These are phyloP conservation scores for Colletotrichum plurivorum DNA, from an alignment of 2,329 filamentous ascomycete species.

Conservation along the genomic window DNA sequence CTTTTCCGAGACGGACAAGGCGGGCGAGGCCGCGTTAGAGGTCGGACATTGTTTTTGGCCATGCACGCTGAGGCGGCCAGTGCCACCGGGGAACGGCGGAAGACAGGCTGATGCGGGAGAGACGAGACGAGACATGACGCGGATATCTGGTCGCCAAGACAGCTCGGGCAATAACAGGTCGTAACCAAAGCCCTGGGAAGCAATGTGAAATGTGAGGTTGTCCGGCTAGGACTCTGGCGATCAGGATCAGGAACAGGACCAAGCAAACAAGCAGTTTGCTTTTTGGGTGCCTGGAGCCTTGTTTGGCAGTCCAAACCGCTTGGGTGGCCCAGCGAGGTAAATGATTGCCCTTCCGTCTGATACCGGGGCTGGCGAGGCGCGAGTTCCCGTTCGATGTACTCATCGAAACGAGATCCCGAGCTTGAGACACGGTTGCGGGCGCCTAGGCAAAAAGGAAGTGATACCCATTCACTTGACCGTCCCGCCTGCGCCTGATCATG, in stretches of 20 bases:
- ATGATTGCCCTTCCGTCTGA: neutral
- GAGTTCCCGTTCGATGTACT: constrained; percentile 13
- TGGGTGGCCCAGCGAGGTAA: neutral
- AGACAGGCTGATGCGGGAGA: constrained; percentile 28
- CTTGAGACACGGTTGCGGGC: constrained; percentile 33
- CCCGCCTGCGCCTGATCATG: constrained; percentile 37
- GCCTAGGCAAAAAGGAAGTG: constrained; percentile 20
- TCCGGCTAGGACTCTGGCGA: constrained; percentile 1
- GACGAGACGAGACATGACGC: constrained; percentile 39
- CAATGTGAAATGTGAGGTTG: too few species aligned
- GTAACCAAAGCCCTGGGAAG: constrained; percentile 3
- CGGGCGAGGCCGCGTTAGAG: constrained; percentile 36
- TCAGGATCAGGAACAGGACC: neutral
- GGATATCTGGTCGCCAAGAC: constrained; percentile 21
- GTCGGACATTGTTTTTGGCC: constrained; percentile 26
- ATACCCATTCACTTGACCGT: constrained; percentile 29
- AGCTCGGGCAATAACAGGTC: constrained; percentile 13
- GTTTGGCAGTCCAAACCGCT: neutral
- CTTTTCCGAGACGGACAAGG: constrained; percentile 26
- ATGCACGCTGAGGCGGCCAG: constrained; percentile 21
- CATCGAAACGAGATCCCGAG: constrained; percentile 32
- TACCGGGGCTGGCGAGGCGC: neutral
- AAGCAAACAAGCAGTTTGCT: constrained; percentile 13
- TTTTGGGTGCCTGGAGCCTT: neutral
- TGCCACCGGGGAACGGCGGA: constrained; percentile 36